Base-by-base conservation (phyloP, 1,284 basidiomycete species). In the Schizophyllum amplum region DNA sequence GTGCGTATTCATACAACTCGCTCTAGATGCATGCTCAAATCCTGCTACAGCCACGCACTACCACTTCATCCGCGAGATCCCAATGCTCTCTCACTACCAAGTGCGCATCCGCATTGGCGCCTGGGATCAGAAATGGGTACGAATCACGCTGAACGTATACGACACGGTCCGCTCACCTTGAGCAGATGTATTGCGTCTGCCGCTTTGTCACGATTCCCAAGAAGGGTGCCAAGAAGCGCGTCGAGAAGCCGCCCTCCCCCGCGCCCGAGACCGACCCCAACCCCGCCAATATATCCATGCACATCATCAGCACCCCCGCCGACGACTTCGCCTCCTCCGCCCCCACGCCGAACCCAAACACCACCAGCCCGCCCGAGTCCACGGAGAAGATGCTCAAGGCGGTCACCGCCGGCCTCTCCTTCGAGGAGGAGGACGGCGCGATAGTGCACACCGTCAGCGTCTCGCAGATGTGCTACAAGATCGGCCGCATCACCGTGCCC, bases 91-190 rank as follows among this genome's bases (percentile, higher is more conserved):
- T 1, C 69, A 70, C 5, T 94, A 91, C 64, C 83, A 91, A 68
- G 79, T 94, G 33, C 78, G 87, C 55, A 69, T 82, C n/a, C 75
- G 70, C 26, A 70, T 89, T 17, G 86, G 74, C 4, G 78, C 83
- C 2, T 94, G 90, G 90, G 92, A 92, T 59, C 75, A 86, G 53
- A 94, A 94, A 81, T 94, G 92, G 92, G 87, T 91, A 61, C 63
- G 82, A 70, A 23, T 56, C 9, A 51, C 9, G 21, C 52, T 23
- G 51, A 47, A 24, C 17, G 24, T 51, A 21, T 17, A 20, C n/a
- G 21, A 21, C 22, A 7, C 52, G 21, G 2, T 22, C 27, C 22
- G 4, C 4, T 22, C 24, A 7, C 53, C 33, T 25, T 47, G 4
- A 27, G 13, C 53, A 89, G 87, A 59, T 87, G 46, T 90, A 84